These are phyloP conservation scores for Ogataea trehaloabstinens DNA, from an alignment of 805 yeast genomes.

Conservation along the genomic window DNA sequence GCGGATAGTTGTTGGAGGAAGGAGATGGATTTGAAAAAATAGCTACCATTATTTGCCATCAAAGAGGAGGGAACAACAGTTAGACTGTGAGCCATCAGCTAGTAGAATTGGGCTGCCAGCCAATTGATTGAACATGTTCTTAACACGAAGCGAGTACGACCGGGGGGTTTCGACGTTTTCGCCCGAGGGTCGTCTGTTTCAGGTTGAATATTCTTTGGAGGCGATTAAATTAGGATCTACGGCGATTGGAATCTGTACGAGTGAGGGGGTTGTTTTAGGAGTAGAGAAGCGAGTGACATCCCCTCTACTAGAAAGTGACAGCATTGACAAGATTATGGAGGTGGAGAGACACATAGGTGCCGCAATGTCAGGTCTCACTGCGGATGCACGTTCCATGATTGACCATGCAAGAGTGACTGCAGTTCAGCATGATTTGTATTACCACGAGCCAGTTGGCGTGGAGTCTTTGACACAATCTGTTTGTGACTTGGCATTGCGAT, in stretches of 20 bases:
- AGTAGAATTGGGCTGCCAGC: too few species aligned
- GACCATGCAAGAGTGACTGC: constrained; percentile 94
- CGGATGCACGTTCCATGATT: constrained; percentile 98
- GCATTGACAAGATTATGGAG: constrained; percentile 95
- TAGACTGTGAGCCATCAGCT: too few species aligned
- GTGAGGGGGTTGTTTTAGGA: constrained; percentile 93
- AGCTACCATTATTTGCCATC: too few species aligned
- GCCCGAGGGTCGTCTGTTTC: constrained; percentile 97
- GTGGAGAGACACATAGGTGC: constrained; percentile 93
- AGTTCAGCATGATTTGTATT: constrained; percentile 83
- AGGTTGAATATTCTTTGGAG: constrained; percentile 95
- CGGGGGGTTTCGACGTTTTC: constrained; percentile 98
- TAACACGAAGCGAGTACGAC: constrained; percentile 99
- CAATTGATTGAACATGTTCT: constrained; percentile 87
- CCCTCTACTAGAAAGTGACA: constrained; percentile 81
- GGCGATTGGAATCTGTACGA: constrained; percentile 93
- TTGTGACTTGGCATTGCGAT: constrained; percentile 93
- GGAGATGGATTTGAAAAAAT: too few species aligned
- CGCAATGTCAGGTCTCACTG: constrained; percentile 98
- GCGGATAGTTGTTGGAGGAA: too few species aligned
- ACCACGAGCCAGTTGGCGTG: constrained; percentile 88
- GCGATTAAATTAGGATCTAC: constrained; percentile 98
- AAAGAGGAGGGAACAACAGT: too few species aligned
- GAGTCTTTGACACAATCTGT: constrained; percentile 95
- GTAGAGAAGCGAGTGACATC: constrained; percentile 98